Evolutionary conservation across 2,329 filamentous ascomycete genomes (phyloP), one percentile per base, ranked within the genome.

Genomic region (Dothideomycetes sp.): DNA sequence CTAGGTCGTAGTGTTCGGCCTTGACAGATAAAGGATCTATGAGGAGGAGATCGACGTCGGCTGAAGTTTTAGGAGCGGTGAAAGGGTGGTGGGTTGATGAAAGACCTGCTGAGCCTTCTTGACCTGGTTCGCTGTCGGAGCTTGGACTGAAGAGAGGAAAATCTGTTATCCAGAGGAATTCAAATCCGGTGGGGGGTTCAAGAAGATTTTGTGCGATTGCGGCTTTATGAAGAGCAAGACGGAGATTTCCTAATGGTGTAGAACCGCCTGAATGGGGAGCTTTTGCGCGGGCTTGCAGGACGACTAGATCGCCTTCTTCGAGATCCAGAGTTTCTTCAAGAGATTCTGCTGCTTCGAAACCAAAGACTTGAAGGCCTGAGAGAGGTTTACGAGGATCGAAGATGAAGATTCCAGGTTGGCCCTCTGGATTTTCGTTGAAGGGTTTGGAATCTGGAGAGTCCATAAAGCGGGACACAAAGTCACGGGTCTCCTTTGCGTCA

Each of bases 71-170:
- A 0, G 91, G 91, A 0, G 91, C 84, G 0, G 91, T 98, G 63
- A 98, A 98, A 0, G 91, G 91, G 58, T 98, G 91, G 56, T 98
- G 91, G 0, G 88, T 94, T 1, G 89, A 80, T 8, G 81, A 78
- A 53, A 96, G 78, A 4, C 88, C 87, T 1, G 87, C 78, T 1
- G 69, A 61, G 13, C 87, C 87, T 39, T 84, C 86, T 63, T 96
- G 88, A 2, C 86, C 86, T 0, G 84, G 83, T 33, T 83, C 68
- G 7, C 64, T 62, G 36, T 74, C 77, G 38, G 73, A 73, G 8
- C 65, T 64, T 0, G 81, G 84, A 1, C 86, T 87, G 65, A 98
- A 98, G 53, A 98, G 77, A 10, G 91, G 91, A 57, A 98, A 98
- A 45, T 89, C 78, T 1, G 74, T 82, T 10, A 98, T 74, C 91